Evolutionary conservation across 140 eudicot species (phyloP).

Genomic region (Stevia rebaudiana): DNA sequence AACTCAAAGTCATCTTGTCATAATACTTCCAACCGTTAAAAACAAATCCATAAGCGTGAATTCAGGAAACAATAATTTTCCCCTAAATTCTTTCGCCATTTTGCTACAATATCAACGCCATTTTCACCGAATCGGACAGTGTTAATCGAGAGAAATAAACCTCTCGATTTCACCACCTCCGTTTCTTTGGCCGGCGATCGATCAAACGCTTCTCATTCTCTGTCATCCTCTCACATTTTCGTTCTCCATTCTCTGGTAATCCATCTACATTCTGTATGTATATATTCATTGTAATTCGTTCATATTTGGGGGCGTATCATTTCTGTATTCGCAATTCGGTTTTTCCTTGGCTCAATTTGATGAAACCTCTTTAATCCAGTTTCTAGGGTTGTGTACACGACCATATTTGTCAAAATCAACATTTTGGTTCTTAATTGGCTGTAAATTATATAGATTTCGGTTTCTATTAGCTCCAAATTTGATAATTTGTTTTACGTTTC

Average conservation of each 20-base stretch:
- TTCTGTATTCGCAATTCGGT: not conserved
- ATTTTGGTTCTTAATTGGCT: not conserved
- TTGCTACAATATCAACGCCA: slow-evolving; percentile 21
- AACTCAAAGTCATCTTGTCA: slow-evolving; percentile 22
- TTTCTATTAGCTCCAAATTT: not conserved
- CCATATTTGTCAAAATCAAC: slow-evolving; percentile 1
- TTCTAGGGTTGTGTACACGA: slow-evolving; percentile 14
- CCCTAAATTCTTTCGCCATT: slow-evolving; percentile 25
- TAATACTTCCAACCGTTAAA: slow-evolving; percentile 31
- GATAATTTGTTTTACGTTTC: not conserved
- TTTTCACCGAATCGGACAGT: slow-evolving; percentile 22
- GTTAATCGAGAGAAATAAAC: slow-evolving; percentile 22
- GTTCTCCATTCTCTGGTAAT: slow-evolving; percentile 25
- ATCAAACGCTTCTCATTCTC: slow-evolving; percentile 23
- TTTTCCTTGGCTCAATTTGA: not conserved
- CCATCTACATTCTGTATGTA: not conserved
- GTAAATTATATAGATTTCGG: not conserved
- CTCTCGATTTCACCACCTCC: slow-evolving; percentile 25
- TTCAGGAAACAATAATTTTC: slow-evolving; percentile 12
- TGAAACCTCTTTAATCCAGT: not conserved
- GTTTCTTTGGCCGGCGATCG: slow-evolving; percentile 26
- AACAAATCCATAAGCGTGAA: slow-evolving; percentile 29
- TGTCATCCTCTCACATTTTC: slow-evolving; percentile 20
- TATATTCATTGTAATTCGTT: not conserved
- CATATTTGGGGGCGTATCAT: not conserved